phyloP scores from a whole-genome alignment of 2,329 filamentous ascomycete genomes.

The Chrysoporthe austroafricana region DNA sequence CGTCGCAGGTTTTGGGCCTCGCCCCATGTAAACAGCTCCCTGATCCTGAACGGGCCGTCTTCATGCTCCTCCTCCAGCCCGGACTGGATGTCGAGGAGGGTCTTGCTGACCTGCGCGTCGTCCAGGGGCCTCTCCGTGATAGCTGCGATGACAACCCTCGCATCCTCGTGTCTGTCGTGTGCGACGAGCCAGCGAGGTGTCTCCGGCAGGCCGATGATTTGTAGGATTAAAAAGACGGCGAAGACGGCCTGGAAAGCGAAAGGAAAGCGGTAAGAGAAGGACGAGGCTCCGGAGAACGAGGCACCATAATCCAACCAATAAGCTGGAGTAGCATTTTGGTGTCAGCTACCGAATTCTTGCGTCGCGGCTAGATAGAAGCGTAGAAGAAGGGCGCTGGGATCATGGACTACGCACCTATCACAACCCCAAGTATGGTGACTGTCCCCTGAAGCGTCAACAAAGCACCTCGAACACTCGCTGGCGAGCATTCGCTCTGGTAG shows the following conservation, averaged over 20 bases:
- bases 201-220: slow-evolving; percentile 42
- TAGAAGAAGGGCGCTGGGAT: not conserved
- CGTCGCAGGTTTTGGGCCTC: slow-evolving; percentile 35
- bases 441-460: slow-evolving; percentile 55
- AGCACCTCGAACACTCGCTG: slow-evolving; percentile 49
- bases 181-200: slow-evolving; percentile 42
- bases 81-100: slow-evolving; percentile 30
- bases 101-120: slow-evolving; percentile 29
- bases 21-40: slow-evolving; percentile 33
- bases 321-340: slow-evolving; percentile 26
- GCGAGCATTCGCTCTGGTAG: slow-evolving; percentile 41
- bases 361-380: not conserved
- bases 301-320: slow-evolving; percentile 43
- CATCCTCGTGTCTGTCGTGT: slow-evolving; percentile 39
- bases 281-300: slow-evolving; percentile 36
- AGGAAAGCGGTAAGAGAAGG: slow-evolving; percentile 47
- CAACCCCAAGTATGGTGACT: slow-evolving; percentile 50
- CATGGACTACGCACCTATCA: slow-evolving; percentile 37
- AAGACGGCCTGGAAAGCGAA: slow-evolving; percentile 48
- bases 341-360: not conserved
- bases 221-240: slow-evolving; percentile 42
- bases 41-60: slow-evolving; percentile 32
- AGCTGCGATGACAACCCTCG: slow-evolving; percentile 30
- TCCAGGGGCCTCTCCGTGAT: slow-evolving; percentile 29
- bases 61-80: slow-evolving; percentile 30